Conservation (phyloP, 1,284 basidiomycete species). For the Wallemia hederae region DNA sequence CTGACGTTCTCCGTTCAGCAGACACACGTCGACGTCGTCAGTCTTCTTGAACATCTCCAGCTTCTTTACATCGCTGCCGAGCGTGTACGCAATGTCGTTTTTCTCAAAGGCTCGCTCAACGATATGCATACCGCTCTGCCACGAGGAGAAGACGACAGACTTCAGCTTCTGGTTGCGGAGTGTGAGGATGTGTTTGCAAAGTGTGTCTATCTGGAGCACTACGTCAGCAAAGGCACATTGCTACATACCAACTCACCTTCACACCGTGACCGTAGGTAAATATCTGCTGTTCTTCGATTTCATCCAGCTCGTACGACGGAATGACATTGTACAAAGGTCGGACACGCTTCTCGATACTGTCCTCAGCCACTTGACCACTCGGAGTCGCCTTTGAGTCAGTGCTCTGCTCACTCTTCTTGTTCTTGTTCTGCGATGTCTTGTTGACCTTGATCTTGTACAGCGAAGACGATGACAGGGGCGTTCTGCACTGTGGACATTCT, state of each 20-base stretch:
- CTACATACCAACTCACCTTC: not conserved
- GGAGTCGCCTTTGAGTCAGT: not conserved
- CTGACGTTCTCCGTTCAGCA: not conserved
- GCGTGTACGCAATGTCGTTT: not conserved
- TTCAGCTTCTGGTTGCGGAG: not conserved
- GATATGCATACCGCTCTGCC: not conserved
- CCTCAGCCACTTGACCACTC: not conserved
- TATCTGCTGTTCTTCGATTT: not conserved
- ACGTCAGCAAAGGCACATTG: not conserved
- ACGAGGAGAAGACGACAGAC: not conserved
- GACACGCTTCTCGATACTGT: not conserved
- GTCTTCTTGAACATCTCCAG: not conserved
- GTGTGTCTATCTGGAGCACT: not conserved
- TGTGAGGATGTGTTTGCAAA: not conserved
- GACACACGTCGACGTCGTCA: not conserved
- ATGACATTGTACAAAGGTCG: not conserved
- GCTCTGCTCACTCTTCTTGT: not conserved
- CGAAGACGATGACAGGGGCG: not conserved
- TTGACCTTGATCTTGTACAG: not conserved
- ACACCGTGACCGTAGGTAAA: not conserved
- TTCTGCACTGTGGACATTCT: not conserved
- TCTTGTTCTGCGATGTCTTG: not conserved
- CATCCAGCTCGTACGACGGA: not conserved
- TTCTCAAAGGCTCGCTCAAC: not conserved
- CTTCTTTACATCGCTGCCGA: not conserved